Base-by-base conservation (phyloP, 1,284 basidiomycete species). In the Microbotryum lychnidis-dioicae region DNA sequence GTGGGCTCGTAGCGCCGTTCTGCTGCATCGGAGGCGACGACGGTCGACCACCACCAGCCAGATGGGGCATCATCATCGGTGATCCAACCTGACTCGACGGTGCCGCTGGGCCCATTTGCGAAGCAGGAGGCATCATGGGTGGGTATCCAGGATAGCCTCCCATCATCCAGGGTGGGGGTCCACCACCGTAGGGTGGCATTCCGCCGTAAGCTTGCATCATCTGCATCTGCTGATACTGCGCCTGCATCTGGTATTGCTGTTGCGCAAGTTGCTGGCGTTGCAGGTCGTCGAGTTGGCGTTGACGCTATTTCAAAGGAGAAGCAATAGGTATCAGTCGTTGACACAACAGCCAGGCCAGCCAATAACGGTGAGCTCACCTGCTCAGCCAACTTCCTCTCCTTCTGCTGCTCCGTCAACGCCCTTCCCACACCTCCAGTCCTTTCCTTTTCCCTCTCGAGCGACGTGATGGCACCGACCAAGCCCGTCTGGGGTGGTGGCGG, bases 401-500 rank as follows among this genome's bases (percentile, higher is more conserved):
- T 83, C 76, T 97, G 93, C 46, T 92, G 83, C 77, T 97, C 93
- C 2, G 94, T 97, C 69, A 98, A 78, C 2, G 90, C 84, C 33
- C 93, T 92, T 60, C 94, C 94, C 37, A 96, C 83, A 29, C 94
- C 94, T 58, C 94, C 93, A 56, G 94, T 90, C 47, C 90, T 85
- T 75, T 94, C 92, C 66, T 91, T 82, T 64, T 97, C 93, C 60
- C 89, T 83, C 76, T 98, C 92, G 75, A 96, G 91, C 21, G 87
- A 89, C 29, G 91, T 91, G 70, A 98, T 93, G 3, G 93, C 93
- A 25, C 94, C 94, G 52, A 98, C 83, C 45, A 98, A 82, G 46
- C 96, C 96, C 44, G 89, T 91, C 76, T 96, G 91, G 10, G 96
- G 94, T 1, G 91, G 91, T 5, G 91, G 91, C 0, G 93, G 91